Evolutionary conservation across 1,139 yeast genomes (phyloP).

Genomic region (Hemisphaericaspora xylofermentans): DNA sequence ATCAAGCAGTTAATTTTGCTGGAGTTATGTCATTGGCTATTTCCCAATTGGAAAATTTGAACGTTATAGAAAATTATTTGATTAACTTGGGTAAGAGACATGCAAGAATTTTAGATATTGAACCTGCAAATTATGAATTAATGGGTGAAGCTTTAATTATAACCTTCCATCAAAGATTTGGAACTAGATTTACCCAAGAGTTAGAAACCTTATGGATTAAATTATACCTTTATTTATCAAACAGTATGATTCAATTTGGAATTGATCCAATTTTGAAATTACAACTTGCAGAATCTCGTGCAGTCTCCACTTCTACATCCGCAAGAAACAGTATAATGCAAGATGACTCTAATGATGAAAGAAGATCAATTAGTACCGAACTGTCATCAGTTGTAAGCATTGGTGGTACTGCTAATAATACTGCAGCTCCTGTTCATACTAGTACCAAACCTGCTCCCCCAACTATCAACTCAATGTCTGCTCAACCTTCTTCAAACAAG

Average conservation of each 20-base stretch:
- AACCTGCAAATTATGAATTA: constrained; percentile 67
- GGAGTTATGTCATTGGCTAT: constrained; percentile 72
- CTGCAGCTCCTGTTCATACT: not conserved
- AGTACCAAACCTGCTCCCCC: not conserved
- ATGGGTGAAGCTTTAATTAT: constrained; percentile 78
- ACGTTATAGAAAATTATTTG: constrained; percentile 56
- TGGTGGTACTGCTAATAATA: not conserved
- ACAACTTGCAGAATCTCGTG: constrained; percentile 5
- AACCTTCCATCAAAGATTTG: constrained; percentile 71
- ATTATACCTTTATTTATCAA: constrained; percentile 59
- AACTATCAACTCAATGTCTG: not conserved
- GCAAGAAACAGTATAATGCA: constrained; percentile 1
- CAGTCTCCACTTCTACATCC: not conserved
- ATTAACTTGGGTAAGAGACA: constrained; percentile 72
- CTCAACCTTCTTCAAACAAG: not conserved
- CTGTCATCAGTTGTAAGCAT: constrained; percentile 4
- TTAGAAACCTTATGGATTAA: constrained; percentile 74
- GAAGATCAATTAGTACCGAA: constrained; percentile 6
- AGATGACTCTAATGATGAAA: constrained; percentile 4
- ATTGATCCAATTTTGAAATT: constrained; percentile 53
- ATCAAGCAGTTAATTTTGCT: constrained; percentile 77
- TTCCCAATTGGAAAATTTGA: constrained; percentile 40
- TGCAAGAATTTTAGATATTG: constrained; percentile 71
- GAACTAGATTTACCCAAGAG: constrained; percentile 44
- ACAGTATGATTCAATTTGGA: constrained; percentile 62